Evolutionary conservation across 1,284 basidiomycete species (phyloP), one percentile per base, ranked within the genome.

Genomic region (Ustilago bromivora): DNA sequence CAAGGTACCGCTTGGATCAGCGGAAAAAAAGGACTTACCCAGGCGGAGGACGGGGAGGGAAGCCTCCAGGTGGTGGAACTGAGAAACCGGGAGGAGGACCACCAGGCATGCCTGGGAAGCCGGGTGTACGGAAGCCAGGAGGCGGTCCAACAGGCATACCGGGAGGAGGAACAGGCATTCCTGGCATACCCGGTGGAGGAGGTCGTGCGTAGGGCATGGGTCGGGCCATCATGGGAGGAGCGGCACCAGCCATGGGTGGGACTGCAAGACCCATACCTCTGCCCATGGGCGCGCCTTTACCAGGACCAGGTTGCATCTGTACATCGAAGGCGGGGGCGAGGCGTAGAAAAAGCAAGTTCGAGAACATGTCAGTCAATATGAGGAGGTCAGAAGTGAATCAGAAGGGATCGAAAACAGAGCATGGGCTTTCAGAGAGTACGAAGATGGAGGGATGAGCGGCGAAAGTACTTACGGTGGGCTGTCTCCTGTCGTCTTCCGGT

Each of bases 201-300:
- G 91, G 91, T 87, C 94, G 61, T 19, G 73, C 75, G 73, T 73
- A 80, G 2, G 71, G 60, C 72, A 78, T 63, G 57, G 62, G 65
- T 23, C 68, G 61, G 35, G 71, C 79, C 49, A 78, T 65, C 75
- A 78, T 66, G 64, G 60, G 86, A 93, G 94, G 91, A 35, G 83
- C 67, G 15, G 63, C 69, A 36, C 73, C 82, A 11, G 66, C 74
- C 57, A 73, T 66, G 31, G 94, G 93, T 76, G 94, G 94, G 90
- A 96, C 92, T 6, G 71, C 76, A 90, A 96, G 92, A 66, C 95
- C 95, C 91, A 98, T 97, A 59, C 97, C 96, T 83, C 96, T 92
- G 76, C 97, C 96, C 66, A 96, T 95, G 83, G 96, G 94, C 88
- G 94, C 92, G 81, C 95, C 97, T 71, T 93, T 91, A 76, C 97